Evolutionary conservation across 345 rosid genomes (phyloP).

Genomic region (Sonneratia caseolaris): DNA sequence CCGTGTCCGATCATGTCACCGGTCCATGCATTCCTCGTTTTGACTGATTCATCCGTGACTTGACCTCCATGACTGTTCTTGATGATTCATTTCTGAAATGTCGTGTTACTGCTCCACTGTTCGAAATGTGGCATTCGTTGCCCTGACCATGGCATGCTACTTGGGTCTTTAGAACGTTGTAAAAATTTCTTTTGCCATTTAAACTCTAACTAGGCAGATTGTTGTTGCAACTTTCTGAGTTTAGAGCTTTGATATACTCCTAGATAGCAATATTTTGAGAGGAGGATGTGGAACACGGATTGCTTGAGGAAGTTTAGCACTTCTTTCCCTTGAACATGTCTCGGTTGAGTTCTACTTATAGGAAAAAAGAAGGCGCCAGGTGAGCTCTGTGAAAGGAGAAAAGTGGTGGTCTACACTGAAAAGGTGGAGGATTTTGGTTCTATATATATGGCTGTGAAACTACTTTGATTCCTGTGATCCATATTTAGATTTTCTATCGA

Average conservation of each 20-base stretch:
- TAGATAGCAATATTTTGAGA: neutral
- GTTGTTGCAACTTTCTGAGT: neutral
- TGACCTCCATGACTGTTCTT: neutral
- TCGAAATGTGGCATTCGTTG: neutral
- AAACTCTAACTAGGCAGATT: neutral
- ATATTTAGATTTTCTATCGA: no score
- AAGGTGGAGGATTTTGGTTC: neutral
- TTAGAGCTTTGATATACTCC: neutral
- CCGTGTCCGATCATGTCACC: neutral
- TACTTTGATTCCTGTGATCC: no score
- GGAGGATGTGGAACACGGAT: neutral
- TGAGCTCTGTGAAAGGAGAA: no score
- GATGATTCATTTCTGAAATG: neutral
- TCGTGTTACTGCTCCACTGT: neutral
- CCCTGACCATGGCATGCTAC: neutral
- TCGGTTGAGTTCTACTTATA: no score
- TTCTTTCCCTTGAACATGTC: no score
- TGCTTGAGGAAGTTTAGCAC: no score
- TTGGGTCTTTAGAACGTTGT: no score
- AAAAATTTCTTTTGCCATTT: no score
- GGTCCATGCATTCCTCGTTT: neutral
- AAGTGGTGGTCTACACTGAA: no score
- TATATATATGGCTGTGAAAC: neutral
- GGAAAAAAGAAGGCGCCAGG: no score
- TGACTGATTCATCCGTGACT: neutral